phyloP scores from a whole-genome alignment of 2,329 filamentous ascomycete species.

The Fusarium neocosmosporiellum region DNA sequence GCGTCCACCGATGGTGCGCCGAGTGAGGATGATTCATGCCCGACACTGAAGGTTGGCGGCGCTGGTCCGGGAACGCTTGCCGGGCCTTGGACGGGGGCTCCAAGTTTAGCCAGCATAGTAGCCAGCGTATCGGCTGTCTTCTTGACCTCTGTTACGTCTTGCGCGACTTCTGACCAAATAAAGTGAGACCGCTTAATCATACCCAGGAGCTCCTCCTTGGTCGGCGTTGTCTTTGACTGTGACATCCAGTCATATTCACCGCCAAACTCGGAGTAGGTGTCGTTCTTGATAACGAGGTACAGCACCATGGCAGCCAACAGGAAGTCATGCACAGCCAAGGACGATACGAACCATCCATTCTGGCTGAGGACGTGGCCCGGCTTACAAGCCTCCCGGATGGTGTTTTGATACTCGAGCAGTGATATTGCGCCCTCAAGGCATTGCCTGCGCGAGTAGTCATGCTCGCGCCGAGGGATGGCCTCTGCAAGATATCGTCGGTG shows the following conservation, averaged over 20 bases:
- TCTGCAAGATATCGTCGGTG: constrained; percentile 65
- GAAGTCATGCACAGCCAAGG: constrained; percentile 70
- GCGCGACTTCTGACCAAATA: constrained; percentile 58
- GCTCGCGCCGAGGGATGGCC: constrained; percentile 54
- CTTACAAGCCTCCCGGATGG: constrained; percentile 60
- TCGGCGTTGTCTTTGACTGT: constrained; percentile 46
- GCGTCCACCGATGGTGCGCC: constrained; percentile 33
- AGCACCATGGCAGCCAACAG: constrained; percentile 71
- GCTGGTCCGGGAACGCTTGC: constrained; percentile 1
- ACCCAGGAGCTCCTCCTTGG: constrained; percentile 53
- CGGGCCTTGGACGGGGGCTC: constrained; percentile 42
- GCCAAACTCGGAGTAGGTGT: constrained; percentile 52
- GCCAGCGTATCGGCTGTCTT: constrained; percentile 60
- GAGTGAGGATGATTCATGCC: constrained; percentile 29
- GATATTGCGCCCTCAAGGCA: constrained; percentile 62
- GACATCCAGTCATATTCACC: constrained; percentile 50
- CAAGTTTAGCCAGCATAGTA: constrained; percentile 58
- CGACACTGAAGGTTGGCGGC: constrained; percentile 6
- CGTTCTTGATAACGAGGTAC: constrained; percentile 62
- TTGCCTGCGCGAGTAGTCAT: constrained; percentile 62
- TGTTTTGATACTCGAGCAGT: constrained; percentile 60
- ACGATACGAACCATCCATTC: constrained; percentile 68
- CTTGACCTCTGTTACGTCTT: constrained; percentile 52
- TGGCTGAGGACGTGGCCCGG: constrained; percentile 65
- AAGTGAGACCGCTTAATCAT: constrained; percentile 55